Conservation (phyloP, 2,329 filamentous ascomycete species). For the Penicillium paneum region DNA sequence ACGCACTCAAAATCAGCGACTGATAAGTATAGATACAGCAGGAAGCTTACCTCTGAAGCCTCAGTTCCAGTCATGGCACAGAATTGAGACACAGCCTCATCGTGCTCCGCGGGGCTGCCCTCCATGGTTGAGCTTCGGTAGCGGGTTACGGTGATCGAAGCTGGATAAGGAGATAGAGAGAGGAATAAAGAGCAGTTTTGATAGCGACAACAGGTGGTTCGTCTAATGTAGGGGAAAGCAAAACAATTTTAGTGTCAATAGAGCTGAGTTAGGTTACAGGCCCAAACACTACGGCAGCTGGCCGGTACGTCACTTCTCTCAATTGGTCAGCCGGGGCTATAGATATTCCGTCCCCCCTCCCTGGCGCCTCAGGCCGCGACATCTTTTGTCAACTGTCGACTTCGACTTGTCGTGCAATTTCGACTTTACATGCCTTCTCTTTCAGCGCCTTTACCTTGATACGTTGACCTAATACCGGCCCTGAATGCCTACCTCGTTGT, state of each 20-base stretch:
- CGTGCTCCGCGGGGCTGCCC: slow-evolving; percentile 35
- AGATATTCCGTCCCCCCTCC: slow-evolving; percentile 1
- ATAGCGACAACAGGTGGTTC: not conserved
- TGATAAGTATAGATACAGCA: too few species aligned
- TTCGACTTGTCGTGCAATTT: too few species aligned
- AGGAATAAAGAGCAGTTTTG: not conserved
- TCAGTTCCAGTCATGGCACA: slow-evolving; percentile 54
- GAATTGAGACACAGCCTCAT: slow-evolving; percentile 52
- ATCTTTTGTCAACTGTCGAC: too few species aligned
- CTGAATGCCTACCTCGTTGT: too few species aligned
- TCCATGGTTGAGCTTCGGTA: slow-evolving; percentile 30
- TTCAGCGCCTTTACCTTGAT: too few species aligned
- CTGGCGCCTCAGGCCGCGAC: not conserved
- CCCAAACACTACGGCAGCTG: slow-evolving; percentile 5
- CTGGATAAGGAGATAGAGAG: not conserved
- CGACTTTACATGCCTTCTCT: too few species aligned
- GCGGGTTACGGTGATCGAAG: not conserved
- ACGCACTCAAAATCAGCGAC: not conserved
- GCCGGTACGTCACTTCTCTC: slow-evolving; percentile 3
- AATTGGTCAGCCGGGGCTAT: slow-evolving; percentile 5
- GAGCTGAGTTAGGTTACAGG: not conserved
- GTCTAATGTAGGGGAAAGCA: not conserved
- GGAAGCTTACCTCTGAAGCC: slow-evolving; percentile 46
- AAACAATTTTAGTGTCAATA: not conserved
- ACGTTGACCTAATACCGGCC: too few species aligned